Evolutionary conservation across 1,139 yeast species (phyloP), one percentile per base, ranked within the genome.

Genomic region (Martiniozyma asiatica): DNA sequence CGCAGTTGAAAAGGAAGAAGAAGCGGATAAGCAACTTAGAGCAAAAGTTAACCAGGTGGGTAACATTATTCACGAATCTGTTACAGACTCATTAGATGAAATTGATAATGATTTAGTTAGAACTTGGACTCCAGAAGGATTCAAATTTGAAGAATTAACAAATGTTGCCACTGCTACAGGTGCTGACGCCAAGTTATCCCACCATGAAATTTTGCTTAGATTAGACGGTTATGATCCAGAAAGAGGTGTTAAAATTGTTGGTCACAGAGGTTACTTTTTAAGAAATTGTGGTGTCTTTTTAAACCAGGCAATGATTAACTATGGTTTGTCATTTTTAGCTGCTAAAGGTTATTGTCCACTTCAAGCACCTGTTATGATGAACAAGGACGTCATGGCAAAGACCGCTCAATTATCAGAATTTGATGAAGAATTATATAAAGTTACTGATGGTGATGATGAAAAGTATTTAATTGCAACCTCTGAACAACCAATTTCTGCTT

Each of bases 311-410:
- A 68, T 89, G 59, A 89, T 89, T 59, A 89, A 87, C 71, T 87
- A 85, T 53, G 98, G 98, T 43, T 71, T 89, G 53, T 68, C 71
- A 38, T 87, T 85, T 62, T 70, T 89, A 56, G 71, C 84, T 43
- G 17, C 34, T n/a, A 73, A 78, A 46, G 89, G 76, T 36, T 89
- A 85, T 67, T 68, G 68, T 35, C 94, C 97, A 39, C 68, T 89
- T 58, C 98, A 89, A 65, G 94, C 98, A 11, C 99, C 99, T 35
- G 96, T 89, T 30, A 87, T 89, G 98, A 85, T 92, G 96, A 92
- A 92, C 73, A 89, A 89, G 65, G 98, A 89, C 36, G 94, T 84
- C 36, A 89, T 89, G 99, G 97, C 98, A 45, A 87, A 84, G 63
- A 89, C 99, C 41, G 99, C 98, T 4, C 98, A 89, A 63, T 73